Evolutionary conservation across 768 basidiomycete species (phyloP), one percentile per base, ranked within the genome.

Genomic region (Lactarius quietus): DNA sequence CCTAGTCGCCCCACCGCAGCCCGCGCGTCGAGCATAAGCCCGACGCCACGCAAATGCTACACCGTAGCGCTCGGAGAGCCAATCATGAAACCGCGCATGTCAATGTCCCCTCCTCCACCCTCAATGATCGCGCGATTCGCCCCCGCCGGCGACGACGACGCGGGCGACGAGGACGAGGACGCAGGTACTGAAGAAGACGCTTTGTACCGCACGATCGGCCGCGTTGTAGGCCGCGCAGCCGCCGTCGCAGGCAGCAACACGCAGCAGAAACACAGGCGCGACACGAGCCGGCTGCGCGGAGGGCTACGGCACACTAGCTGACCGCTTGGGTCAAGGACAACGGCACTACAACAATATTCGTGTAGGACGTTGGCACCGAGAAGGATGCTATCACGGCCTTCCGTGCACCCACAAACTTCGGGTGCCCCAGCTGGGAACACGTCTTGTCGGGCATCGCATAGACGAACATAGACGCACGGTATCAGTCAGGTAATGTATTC

Each of bases 61-160:
- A 93, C 92, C 0, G 92, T 93, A 36, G 92, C 92, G 0, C 81
- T 94, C 0, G 91, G 90, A 10, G 88, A 84, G 3, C 87, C 90
- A 0, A 85, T 91, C 65, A 81, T 84, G 67, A 67, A 68, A 41
- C 62, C 72, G 2, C 54, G 67, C 39, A 48, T 70, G 6, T 72
- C 72, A 26, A 58, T 68, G 6, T 67, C 72, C 26, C 61, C 70
- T 4, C 45, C 69, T 4, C 64, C 68, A 5, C 71, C 73, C 17
- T 64, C 70, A 31, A 57, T 62, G 29, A 51, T n/a, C n/a, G n/a
- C n/a, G n/a, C n/a, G n/a, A n/a, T n/a, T n/a, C n/a, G n/a, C n/a
- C n/a, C n/a, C 33, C 8, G 3, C 8, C 64, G 73, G 2, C 8
- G 64, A 61, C 38, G 63, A 75, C 69, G 57, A 73, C 23, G 12